phyloP scores from a whole-genome alignment of 164 flowering plant species.

The Piper longum region DNA sequence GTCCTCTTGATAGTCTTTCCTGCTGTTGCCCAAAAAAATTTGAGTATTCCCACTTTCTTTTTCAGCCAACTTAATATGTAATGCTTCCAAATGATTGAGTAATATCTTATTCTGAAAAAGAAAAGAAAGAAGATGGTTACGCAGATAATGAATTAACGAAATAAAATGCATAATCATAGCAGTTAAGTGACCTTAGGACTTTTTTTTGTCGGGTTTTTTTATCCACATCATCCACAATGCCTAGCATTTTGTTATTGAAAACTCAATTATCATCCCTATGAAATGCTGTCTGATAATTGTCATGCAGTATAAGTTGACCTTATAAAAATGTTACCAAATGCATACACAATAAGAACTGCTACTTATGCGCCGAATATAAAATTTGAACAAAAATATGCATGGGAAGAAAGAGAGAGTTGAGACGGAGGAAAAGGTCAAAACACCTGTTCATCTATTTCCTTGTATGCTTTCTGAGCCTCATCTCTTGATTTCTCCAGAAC shows the following conservation, averaged over 20 bases:
- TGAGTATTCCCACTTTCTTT: conserved; percentile 38
- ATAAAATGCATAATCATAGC: not conserved
- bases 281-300: no score
- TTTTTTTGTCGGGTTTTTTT: not conserved
- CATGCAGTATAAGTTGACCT: no score
- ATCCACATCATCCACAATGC: not conserved
- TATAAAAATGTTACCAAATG: no score
- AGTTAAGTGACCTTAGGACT: not conserved
- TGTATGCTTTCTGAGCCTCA: conserved; percentile 59
- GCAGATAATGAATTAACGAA: no score
- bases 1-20: conserved; percentile 25
- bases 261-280: not conserved
- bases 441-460: conserved; percentile 83
- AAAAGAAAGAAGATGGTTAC: not conserved
- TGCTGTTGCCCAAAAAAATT: conserved; percentile 19
- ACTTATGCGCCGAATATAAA: no score
- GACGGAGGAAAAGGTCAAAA: not conserved
- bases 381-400: no score
- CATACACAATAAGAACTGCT: no score
- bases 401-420: not conserved
- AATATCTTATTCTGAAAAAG: conserved; percentile 60
- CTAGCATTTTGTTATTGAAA: not conserved
- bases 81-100: conserved; percentile 61
- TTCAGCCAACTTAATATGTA: conserved; percentile 77
- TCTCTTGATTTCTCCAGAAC: conserved; percentile 34